A percentile compares a stretch with the other conserved stretches of the same genome.
These are phyloP conservation scores for Mariannaea sp. DNA, from an alignment of 2,329 filamentous ascomycete genomes.

Conservation along the genomic window DNA sequence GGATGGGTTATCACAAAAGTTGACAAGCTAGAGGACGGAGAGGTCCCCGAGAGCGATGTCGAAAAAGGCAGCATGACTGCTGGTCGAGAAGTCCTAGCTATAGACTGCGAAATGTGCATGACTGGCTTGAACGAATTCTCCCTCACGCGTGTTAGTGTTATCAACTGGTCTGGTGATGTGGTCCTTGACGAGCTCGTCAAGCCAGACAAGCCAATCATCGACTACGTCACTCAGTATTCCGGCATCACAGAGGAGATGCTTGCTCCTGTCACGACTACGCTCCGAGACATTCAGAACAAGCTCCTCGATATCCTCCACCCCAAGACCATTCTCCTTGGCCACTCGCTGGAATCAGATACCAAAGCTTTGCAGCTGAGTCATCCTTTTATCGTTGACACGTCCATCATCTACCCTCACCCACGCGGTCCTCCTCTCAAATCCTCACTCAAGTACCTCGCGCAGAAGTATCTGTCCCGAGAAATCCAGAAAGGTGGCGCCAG, in stretches of 20 bases:
- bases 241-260: slow-evolving; percentile 91
- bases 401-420: slow-evolving; percentile 87
- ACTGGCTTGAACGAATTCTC: slow-evolving; percentile 80
- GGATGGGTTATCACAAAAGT: slow-evolving; percentile 88
- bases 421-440: slow-evolving; percentile 89
- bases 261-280: slow-evolving; percentile 78
- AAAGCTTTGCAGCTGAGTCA: slow-evolving; percentile 85
- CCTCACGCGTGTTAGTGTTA: slow-evolving; percentile 84
- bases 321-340: slow-evolving; percentile 75
- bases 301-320: slow-evolving; percentile 75
- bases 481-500: slow-evolving; percentile 79
- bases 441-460: slow-evolving; percentile 84
- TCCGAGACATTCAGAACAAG: slow-evolving; percentile 79
- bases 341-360: slow-evolving; percentile 83
- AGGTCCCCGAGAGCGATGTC: slow-evolving; percentile 70
- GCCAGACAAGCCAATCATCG: slow-evolving; percentile 81
- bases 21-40: slow-evolving; percentile 66
- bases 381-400: slow-evolving; percentile 91
- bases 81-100: slow-evolving; percentile 75
- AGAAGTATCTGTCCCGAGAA: slow-evolving; percentile 83
- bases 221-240: slow-evolving; percentile 91
- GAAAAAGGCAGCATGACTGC: slow-evolving; percentile 82
- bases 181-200: slow-evolving; percentile 92
- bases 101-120: slow-evolving; percentile 98
- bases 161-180: slow-evolving; percentile 82